Conservation (phyloP, 23 red algal species). For the Gracilaria domingensis region DNA sequence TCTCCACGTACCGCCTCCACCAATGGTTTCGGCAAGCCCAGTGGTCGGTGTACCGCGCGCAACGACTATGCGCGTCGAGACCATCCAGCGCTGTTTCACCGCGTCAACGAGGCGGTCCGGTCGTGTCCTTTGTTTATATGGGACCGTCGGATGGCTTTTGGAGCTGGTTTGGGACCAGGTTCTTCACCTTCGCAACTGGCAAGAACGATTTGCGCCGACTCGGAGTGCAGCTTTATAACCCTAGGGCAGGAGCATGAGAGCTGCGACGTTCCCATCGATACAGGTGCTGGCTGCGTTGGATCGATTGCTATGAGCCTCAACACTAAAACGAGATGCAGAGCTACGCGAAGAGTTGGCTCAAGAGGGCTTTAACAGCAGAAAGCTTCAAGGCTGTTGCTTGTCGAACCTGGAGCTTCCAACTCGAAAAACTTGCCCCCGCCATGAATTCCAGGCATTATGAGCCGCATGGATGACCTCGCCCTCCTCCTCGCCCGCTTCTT, state of each 20-base stretch:
- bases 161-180: constrained; percentile 77
- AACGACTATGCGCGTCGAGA: constrained; percentile 97
- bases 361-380: constrained; percentile 73
- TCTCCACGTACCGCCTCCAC: neutral
- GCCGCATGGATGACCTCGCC: constrained; percentile 94
- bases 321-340: constrained; percentile 75
- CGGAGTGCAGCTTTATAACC: constrained; percentile 77
- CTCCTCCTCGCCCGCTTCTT: constrained; percentile 88
- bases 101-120: constrained; percentile 87
- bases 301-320: constrained; percentile 92
- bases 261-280: constrained; percentile 58
- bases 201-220: constrained; percentile 72
- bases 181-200: constrained; percentile 43
- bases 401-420: constrained; percentile 94
- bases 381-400: constrained; percentile 97
- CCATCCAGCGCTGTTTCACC: constrained; percentile 90
- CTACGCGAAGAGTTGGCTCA: constrained; percentile 61
- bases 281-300: constrained; percentile 94
- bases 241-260: constrained; percentile 70
- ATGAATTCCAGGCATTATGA: constrained; percentile 87
- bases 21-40: constrained; percentile 77
- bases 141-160: constrained; percentile 62
- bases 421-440: constrained; percentile 44
- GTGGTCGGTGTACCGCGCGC: constrained; percentile 90
- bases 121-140: constrained; percentile 87